phyloP scores from a whole-genome alignment of 2,329 filamentous ascomycete genomes.

The Aspergillus pseudoviridinutans region DNA sequence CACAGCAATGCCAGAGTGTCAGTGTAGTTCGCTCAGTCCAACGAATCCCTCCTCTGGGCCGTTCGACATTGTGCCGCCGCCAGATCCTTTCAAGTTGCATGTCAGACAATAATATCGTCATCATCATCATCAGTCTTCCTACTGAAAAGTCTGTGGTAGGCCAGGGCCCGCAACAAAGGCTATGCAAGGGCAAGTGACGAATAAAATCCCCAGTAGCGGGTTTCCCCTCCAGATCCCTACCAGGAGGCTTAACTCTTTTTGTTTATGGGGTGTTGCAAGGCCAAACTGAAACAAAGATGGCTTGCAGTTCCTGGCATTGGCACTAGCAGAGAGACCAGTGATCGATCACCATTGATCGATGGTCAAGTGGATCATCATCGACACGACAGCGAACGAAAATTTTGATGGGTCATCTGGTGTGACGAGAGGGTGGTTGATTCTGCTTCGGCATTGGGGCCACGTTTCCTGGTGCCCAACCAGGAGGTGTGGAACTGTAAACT shows the following conservation, averaged over 20 bases:
- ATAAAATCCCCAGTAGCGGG: neutral
- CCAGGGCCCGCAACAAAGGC: neutral
- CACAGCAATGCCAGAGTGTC: neutral
- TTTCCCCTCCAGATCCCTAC: neutral
- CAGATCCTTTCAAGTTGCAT: neutral
- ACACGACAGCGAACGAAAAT: neutral
- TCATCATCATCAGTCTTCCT: neutral
- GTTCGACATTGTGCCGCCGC: neutral
- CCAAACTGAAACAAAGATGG: neutral
- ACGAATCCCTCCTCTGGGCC: neutral
- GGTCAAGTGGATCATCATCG: neutral
- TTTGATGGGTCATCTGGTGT: neutral
- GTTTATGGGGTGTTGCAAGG: neutral
- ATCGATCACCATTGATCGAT: neutral
- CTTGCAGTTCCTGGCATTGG: neutral
- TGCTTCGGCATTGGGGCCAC: neutral
- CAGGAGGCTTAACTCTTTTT: neutral
- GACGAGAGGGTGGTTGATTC: neutral
- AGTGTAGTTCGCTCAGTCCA: neutral
- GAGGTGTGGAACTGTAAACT: neutral
- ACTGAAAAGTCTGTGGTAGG: neutral
- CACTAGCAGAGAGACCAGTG: neutral
- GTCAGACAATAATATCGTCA: neutral
- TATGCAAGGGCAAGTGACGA: neutral
- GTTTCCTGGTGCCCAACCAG: neutral